Evolutionary conservation across 805 yeast species (phyloP), one percentile per base, ranked within the genome.

Genomic region (Hanseniaspora vineae): DNA sequence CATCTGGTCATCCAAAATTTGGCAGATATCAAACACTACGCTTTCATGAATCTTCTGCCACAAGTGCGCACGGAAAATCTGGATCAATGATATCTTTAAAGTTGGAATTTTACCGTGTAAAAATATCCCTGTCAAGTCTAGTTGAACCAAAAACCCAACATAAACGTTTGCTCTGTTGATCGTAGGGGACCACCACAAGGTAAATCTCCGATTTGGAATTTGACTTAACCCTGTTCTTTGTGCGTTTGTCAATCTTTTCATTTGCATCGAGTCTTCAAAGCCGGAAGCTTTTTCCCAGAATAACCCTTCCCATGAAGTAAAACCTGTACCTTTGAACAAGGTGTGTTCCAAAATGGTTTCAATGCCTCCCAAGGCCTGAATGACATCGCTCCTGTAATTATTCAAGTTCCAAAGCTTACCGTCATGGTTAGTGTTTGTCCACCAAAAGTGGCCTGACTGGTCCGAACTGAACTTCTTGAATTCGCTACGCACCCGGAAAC

Each of bases 111-210:
- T 92, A 55, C 99, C 99, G 61, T 92, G 99, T 45, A 92, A 69
- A 64, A 92, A 92, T 31, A 92, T 90, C 58, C 98, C 99, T 0
- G 99, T 92, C 59, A 92, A 69, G 65, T 92, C 99, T 42, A 92
- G 71, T 62, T 92, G 99, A 31, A 92, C 98, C 58, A 89, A 71
- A 68, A 92, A 92, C 29, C 99, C 99, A 49, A 92, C 97, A 60
- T 92, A 92, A 23, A 92, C 97, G 59, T 92, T 92, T 6, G 98
- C 98, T 53, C 99, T 76, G 59, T 92, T 92, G 57, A 92, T 92
- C 0, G 99, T 92, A 6, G 99, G 99, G 0, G 97, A 88, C 99
- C 99, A 92, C 99, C 99, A 92, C 31, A 92, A 68, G 0, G 98
- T 92, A 61, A 92, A 92, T 43, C 99, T 76, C 62, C 99, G 81